Percentiles rank a stretch among this genome's conserved stretches.
These are phyloP conservation scores for Pseudonitzschia pungens DNA, from an alignment of 108 stramenopile genomes.

Conservation along the genomic window DNA sequence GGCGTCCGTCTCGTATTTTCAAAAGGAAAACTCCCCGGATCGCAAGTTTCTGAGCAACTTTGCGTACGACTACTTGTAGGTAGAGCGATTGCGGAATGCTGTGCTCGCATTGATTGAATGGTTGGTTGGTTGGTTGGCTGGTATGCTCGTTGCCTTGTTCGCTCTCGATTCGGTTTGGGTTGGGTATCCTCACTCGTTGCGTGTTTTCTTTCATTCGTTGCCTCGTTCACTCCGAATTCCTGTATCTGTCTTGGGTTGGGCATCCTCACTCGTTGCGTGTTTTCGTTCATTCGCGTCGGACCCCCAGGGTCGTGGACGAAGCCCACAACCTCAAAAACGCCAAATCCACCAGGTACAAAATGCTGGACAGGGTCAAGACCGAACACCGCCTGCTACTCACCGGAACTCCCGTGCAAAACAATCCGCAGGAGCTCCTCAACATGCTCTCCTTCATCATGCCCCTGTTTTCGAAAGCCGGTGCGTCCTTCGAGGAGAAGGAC, in stretches of 20 bases:
- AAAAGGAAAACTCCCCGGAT: slow-evolving; percentile 71
- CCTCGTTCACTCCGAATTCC: no score
- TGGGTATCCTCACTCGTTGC: neutral
- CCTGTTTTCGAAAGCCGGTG: slow-evolving; percentile 55
- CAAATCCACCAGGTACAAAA: slow-evolving; percentile 66
- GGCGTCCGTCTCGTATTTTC: slow-evolving; percentile 81
- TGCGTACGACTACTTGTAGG: slow-evolving; percentile 67
- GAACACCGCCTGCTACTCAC: slow-evolving; percentile 72
- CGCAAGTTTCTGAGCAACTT: slow-evolving; percentile 75
- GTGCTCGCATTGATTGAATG: no score
- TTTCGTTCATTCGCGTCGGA: neutral
- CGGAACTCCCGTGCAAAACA: slow-evolving; percentile 80
- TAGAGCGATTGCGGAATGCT: no score
- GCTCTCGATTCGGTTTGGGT: neutral
- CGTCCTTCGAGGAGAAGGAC: slow-evolving; percentile 46
- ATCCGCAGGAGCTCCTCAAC: slow-evolving; percentile 79
- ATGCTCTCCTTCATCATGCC: slow-evolving; percentile 89
- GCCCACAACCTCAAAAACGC: slow-evolving; percentile 81
- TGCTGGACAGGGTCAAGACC: slow-evolving; percentile 63
- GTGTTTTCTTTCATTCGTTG: no score
- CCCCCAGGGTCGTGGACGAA: slow-evolving; percentile 61
- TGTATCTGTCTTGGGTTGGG: neutral
- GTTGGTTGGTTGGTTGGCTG: no score
- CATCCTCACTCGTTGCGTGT: neutral
- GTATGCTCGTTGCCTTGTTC: neutral